phyloP scores from a whole-genome alignment of 2,329 filamentous ascomycete genomes.

The Mollisiaceae sp. region DNA sequence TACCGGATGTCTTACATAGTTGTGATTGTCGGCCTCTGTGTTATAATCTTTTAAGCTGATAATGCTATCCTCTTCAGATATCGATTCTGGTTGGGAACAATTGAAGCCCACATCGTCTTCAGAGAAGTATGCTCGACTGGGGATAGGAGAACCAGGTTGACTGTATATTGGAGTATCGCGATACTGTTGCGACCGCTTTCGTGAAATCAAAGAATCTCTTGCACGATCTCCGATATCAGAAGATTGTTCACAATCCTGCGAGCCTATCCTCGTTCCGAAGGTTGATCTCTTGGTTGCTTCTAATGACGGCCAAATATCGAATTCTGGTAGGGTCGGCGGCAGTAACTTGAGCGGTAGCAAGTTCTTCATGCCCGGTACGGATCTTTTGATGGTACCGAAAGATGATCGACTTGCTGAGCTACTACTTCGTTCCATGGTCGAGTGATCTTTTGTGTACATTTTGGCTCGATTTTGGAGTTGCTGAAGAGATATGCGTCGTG shows the following conservation, averaged over 20 bases:
- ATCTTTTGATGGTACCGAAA: conserved; percentile 24
- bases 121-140: conserved; percentile 27
- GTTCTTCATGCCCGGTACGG: conserved; percentile 38
- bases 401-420: conserved; percentile 11
- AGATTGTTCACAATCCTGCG: conserved; percentile 13
- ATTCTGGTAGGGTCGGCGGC: conserved; percentile 25
- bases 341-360: conserved; percentile 35
- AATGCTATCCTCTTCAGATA: conserved; percentile 24
- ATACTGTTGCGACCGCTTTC: conserved; percentile 17
- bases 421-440: conserved; percentile 1
- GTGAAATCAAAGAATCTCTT: conserved; percentile 2
- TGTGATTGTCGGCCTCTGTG: neutral
- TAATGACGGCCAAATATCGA: conserved; percentile 21
- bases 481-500: conserved; percentile 20
- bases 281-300: conserved; percentile 20
- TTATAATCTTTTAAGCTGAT: neutral
- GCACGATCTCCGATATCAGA: conserved; percentile 3
- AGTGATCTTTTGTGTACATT: conserved; percentile 19
- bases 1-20: neutral
- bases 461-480: conserved; percentile 10
- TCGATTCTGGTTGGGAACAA: conserved; percentile 19
- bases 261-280: conserved; percentile 18
- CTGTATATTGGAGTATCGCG: conserved; percentile 37
- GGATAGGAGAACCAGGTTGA: conserved; percentile 31
- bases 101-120: conserved; percentile 22